A percentile compares a stretch with the other conserved stretches of the same genome.
phyloP scores from a whole-genome alignment of 495 filamentous ascomycete genomes.

The Aspergillus sparsus region DNA sequence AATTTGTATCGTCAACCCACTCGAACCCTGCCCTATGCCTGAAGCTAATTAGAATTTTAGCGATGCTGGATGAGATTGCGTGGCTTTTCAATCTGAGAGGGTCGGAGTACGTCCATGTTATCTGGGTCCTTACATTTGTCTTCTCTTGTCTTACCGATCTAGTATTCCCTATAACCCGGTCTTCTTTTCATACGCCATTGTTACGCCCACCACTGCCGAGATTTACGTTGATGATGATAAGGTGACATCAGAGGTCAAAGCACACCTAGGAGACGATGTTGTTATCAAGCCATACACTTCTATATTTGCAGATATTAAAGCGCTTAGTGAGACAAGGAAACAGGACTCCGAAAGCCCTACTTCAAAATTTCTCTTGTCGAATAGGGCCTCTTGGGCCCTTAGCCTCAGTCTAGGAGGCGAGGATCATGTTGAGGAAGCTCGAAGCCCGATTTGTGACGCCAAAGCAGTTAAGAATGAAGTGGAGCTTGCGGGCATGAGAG shows the following conservation, averaged over 20 bases:
- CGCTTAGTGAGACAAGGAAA: slow-evolving; percentile 49
- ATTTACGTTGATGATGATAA: slow-evolving; percentile 85
- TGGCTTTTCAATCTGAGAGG: slow-evolving; percentile 98
- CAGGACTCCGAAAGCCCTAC: slow-evolving; percentile 38
- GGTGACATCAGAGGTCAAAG: slow-evolving; percentile 65
- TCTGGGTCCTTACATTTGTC: background rate
- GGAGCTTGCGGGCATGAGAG: slow-evolving; percentile 89
- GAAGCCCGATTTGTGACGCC: slow-evolving; percentile 87
- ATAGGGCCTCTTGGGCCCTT: slow-evolving; percentile 90
- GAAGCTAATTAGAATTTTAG: slow-evolving; percentile 37
- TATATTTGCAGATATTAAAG: slow-evolving; percentile 76
- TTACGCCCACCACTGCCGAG: slow-evolving; percentile 79
- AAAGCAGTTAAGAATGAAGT: slow-evolving; percentile 97
- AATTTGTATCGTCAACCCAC: slow-evolving; percentile 57
- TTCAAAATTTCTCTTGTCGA: slow-evolving; percentile 82
- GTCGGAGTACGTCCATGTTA: slow-evolving; percentile 63
- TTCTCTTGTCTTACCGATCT: slow-evolving; percentile 8
- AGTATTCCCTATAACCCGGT: slow-evolving; percentile 98
- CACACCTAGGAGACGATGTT: slow-evolving; percentile 72
- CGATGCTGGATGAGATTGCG: slow-evolving; percentile 94
- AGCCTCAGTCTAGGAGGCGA: slow-evolving; percentile 87
- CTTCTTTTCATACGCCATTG: slow-evolving; percentile 93
- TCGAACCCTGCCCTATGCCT: background rate
- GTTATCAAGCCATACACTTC: slow-evolving; percentile 78
- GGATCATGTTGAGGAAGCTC: slow-evolving; percentile 77